Base-by-base conservation (phyloP, 2,329 filamentous ascomycete genomes). In the Aureobasidium sp. region DNA sequence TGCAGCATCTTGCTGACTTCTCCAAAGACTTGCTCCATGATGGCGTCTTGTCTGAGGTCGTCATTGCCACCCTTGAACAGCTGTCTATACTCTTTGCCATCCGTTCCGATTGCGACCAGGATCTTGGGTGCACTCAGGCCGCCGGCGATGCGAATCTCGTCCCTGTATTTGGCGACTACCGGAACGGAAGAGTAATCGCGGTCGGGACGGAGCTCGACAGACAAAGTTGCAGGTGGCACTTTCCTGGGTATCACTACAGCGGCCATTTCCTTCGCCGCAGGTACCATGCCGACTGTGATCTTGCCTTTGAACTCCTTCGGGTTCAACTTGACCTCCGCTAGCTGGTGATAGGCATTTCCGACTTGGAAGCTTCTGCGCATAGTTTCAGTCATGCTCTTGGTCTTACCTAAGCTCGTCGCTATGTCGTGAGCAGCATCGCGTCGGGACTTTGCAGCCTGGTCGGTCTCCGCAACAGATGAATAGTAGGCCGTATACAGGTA, bases 1-100 rank as follows among this genome's bases (percentile, higher is more conserved):
- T 90, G 89, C 29, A 99, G 80, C 25, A 99, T 84, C 57, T 90
- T 89, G 63, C 91, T 97, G 25, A 97, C 94, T 75, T 96, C 91
- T 63, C 92, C 90, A 73, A 99, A 99, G 1, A 99, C 94, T 75
- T 99, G 94, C 75, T 99, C 95, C 95, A 99, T 99, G 79, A 87
- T 99, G 48, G 93, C 91, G 70, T 99, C 94, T 77, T 99, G 94
- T 9, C 95, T 89, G 14, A 99, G 82, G 72, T 99, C 93, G 73
- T 99, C 94, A 70, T 93, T 93, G 20, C 94, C 92, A 65, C 91
- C 91, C 80, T 99, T 99, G 72, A 96, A 87, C 65, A 99, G 80
- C 75, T 97, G 91, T 73, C 90, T 96, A 77, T 92, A 96, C 39
- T 82, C 83, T 62, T 82, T 78, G 7, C 94, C 95, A 73, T 97